phyloP scores from a whole-genome alignment of 2,329 filamentous ascomycete genomes.

The Cercospora sp. region DNA sequence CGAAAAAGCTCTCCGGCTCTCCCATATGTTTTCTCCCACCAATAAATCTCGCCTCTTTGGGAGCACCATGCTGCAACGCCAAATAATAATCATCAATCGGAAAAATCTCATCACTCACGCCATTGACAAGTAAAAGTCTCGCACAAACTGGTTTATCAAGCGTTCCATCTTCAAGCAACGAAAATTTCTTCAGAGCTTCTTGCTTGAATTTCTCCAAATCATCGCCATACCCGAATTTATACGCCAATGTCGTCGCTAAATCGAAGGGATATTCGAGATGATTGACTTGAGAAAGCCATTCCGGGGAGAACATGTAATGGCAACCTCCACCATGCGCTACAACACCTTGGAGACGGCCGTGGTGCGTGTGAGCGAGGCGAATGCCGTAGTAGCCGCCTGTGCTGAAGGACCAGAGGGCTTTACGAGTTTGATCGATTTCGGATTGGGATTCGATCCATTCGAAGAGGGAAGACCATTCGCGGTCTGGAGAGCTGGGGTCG shows the following conservation, averaged over 20 bases:
- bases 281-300: conserved; percentile 58
- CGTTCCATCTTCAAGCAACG: conserved; percentile 56
- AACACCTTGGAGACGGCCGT: conserved; percentile 51
- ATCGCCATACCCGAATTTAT: conserved; percentile 50
- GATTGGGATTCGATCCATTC: conserved; percentile 55
- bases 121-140: conserved; percentile 57
- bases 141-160: conserved; percentile 52
- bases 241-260: conserved; percentile 51
- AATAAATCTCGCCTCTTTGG: conserved; percentile 55
- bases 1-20: conserved; percentile 51
- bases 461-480: conserved; percentile 56
- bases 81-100: conserved; percentile 62
- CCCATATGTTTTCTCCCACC: conserved; percentile 52
- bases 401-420: conserved; percentile 58
- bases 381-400: conserved; percentile 62
- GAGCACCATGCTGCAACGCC: conserved; percentile 53
- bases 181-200: conserved; percentile 53
- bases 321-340: conserved; percentile 58
- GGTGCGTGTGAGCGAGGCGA: conserved; percentile 58
- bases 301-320: conserved; percentile 59
- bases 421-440: conserved; percentile 49
- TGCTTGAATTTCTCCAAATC: conserved; percentile 50
- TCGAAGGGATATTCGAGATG: conserved; percentile 62
- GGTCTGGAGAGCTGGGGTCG: conserved; percentile 54
- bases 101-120: conserved; percentile 62